These are phyloP conservation scores for Ceriops tagal DNA, from an alignment of 345 rosid genomes.

Conservation along the genomic window DNA sequence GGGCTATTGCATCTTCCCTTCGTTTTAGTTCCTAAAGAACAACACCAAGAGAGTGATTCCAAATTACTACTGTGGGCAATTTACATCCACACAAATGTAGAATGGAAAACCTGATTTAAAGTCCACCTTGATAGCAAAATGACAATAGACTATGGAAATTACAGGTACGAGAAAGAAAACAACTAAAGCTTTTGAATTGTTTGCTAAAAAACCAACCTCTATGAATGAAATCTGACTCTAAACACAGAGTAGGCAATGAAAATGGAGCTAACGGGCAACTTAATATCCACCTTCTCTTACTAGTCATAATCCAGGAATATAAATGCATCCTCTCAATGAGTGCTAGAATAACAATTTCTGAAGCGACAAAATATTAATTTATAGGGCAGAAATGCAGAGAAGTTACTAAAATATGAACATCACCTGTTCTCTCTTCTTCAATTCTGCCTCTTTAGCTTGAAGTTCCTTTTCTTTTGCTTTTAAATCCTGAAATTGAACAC, in stretches of 20 bases:
- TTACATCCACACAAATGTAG: conserved; percentile 7
- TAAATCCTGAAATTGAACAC: conserved; percentile 52
- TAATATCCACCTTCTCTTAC: no score
- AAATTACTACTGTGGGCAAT: neutral
- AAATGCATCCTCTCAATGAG: no score
- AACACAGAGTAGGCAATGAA: no score
- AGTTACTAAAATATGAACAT: conserved; percentile 10
- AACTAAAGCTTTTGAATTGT: neutral
- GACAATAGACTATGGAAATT: neutral
- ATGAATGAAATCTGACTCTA: no score
- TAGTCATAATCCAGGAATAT: no score
- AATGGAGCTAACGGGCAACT: no score
- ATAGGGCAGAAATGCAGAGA: neutral
- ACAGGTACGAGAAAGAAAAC: neutral
- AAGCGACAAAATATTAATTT: neutral
- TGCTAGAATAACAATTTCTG: no score
- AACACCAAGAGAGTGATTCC: conserved; percentile 9
- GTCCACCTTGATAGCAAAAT: neutral
- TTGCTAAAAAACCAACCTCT: no score
- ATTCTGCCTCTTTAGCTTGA: conserved; percentile 85
- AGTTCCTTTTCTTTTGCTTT: conserved; percentile 90
- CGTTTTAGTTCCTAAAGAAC: conserved; percentile 71
- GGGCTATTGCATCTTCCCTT: conserved; percentile 77
- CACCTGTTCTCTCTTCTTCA: conserved; percentile 86
- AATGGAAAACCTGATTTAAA: conserved; percentile 3